Evolutionary conservation across 495 filamentous ascomycete species (phyloP).

Genomic region (Oleoguttula mirabilis): DNA sequence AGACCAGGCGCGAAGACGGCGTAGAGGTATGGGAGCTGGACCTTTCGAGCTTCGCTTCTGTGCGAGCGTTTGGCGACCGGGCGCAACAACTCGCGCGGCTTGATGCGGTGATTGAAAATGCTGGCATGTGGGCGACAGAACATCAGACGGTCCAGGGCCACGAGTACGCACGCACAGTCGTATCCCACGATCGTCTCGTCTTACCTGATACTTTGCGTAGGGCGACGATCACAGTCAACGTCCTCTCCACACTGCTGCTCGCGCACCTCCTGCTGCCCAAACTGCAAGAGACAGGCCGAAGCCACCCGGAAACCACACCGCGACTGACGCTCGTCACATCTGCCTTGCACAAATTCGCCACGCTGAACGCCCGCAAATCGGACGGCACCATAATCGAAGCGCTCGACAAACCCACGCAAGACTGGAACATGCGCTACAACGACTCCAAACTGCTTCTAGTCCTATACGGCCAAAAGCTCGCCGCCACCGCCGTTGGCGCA

Average conservation of each 20-base stretch:
- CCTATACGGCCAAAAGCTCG: too few species aligned
- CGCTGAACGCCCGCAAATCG: too few species aligned
- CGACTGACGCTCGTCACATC: conserved; percentile 24
- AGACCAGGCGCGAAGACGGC: background rate
- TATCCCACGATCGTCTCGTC: too few species aligned
- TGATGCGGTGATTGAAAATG: conserved; percentile 38
- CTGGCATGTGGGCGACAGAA: conserved; percentile 25
- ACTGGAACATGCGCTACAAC: too few species aligned
- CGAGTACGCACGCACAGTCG: conserved; percentile 44
- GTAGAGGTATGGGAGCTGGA: conserved; percentile 26
- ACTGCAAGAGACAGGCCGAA: conserved; percentile 23
- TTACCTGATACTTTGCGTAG: too few species aligned
- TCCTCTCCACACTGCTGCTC: conserved; percentile 39
- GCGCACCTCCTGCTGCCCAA: conserved; percentile 32
- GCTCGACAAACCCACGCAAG: too few species aligned
- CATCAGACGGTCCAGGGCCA: conserved; percentile 32
- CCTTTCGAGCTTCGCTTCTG: conserved; percentile 35
- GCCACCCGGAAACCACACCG: conserved; percentile 20
- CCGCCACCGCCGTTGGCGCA: too few species aligned
- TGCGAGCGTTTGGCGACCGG: conserved; percentile 36
- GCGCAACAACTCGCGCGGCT: conserved; percentile 29
- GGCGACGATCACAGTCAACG: conserved; percentile 35
- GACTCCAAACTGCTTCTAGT: too few species aligned
- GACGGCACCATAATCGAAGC: too few species aligned
- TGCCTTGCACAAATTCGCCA: too few species aligned